These are phyloP conservation scores for Wickerhamomyces rabaulensis DNA, from an alignment of 805 yeast genomes.

Conservation along the genomic window DNA sequence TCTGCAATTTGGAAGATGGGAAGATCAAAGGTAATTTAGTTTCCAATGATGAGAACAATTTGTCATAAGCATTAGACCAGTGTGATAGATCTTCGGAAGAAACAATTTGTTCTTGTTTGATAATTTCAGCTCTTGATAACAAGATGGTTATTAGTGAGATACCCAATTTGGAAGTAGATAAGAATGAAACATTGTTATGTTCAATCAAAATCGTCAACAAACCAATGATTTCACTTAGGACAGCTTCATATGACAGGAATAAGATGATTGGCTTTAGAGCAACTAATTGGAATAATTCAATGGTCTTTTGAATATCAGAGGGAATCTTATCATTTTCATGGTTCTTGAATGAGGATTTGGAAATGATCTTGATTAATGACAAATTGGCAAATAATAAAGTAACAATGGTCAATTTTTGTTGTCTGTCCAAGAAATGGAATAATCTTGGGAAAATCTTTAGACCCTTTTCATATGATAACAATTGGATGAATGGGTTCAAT, in stretches of 20 bases:
- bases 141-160: constrained; percentile 84
- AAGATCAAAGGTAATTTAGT: constrained; percentile 72
- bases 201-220: constrained; percentile 65
- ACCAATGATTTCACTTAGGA: constrained; percentile 73
- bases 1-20: constrained; percentile 55
- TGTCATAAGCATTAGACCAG: constrained; percentile 82
- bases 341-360: constrained; percentile 73
- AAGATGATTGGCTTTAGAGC: constrained; percentile 81
- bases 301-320: constrained; percentile 46
- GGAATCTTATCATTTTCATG: constrained; percentile 51
- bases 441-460: constrained; percentile 85
- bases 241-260: constrained; percentile 70
- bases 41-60: constrained; percentile 72
- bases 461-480: constrained; percentile 80
- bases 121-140: constrained; percentile 85
- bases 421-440: constrained; percentile 73
- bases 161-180: constrained; percentile 66
- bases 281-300: constrained; percentile 74
- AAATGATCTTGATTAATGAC: constrained; percentile 71
- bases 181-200: constrained; percentile 58
- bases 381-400: constrained; percentile 76
- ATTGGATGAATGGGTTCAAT: constrained; percentile 70
- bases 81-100: constrained; percentile 35
- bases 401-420: constrained; percentile 70
- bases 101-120: constrained; percentile 71